A percentile compares a stretch with the other conserved stretches of the same genome.
Evolutionary conservation across 164 flowering plant genomes (phyloP).

Genomic region (Stephania yunnanensis): DNA sequence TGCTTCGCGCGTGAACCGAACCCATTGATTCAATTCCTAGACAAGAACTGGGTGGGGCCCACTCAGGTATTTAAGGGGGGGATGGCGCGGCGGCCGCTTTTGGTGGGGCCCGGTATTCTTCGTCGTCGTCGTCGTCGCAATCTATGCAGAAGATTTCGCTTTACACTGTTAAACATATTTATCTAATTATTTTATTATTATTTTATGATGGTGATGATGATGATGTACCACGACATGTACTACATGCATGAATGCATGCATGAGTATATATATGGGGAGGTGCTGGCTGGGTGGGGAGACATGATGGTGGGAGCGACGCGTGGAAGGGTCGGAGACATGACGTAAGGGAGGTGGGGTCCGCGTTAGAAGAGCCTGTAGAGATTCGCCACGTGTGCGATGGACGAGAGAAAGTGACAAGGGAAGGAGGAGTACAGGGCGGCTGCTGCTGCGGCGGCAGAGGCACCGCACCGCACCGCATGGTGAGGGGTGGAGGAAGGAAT

Average conservation of each 20-base stretch:
- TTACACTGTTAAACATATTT: background rate
- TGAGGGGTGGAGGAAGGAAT: background rate
- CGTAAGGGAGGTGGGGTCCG: background rate
- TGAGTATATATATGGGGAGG: too few relatives aligned
- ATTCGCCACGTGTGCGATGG: too few relatives aligned
- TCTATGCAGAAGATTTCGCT: constrained; percentile 18
- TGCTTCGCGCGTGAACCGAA: background rate
- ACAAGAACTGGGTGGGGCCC: constrained; percentile 17
- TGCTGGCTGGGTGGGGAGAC: background rate
- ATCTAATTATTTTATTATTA: too few relatives aligned
- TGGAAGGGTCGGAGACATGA: background rate
- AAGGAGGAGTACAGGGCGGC: background rate
- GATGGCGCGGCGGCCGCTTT: constrained; percentile 47
- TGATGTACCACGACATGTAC: background rate
- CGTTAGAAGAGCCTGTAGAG: too few relatives aligned
- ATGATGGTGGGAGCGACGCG: background rate
- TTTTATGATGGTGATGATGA: background rate
- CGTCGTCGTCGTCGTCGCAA: constrained; percentile 22
- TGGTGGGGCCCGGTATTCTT: constrained; percentile 19
- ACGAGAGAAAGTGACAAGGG: background rate
- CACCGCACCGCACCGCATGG: background rate
- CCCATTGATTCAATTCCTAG: background rate
- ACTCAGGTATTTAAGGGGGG: constrained; percentile 12
- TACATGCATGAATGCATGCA: constrained; percentile 3
- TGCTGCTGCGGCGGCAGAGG: background rate